Evolutionary conservation across 2,329 filamentous ascomycete genomes (phyloP).

Genomic region (Pestalotiopsis fici): DNA sequence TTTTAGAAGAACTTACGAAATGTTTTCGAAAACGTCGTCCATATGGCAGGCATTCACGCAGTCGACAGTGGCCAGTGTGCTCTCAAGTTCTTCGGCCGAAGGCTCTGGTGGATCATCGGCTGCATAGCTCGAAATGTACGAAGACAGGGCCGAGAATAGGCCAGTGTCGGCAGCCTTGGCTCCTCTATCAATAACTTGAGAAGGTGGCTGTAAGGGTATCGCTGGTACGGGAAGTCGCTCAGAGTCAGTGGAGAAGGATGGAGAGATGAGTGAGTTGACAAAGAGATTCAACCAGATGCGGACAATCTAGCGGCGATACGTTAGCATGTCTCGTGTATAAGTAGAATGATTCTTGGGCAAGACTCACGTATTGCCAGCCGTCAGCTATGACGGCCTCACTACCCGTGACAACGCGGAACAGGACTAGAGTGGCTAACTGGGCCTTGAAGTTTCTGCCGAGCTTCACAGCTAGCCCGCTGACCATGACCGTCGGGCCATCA

Average conservation of each 20-base stretch:
- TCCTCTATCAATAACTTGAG: conserved; percentile 88
- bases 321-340: conserved; percentile 34
- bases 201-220: conserved; percentile 88
- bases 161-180: conserved; percentile 77
- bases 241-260: conserved; percentile 68
- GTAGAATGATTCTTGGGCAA: neutral
- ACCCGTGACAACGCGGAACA: conserved; percentile 88
- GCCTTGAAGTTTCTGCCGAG: conserved; percentile 93
- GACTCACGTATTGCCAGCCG: conserved; percentile 76
- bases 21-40: conserved; percentile 78
- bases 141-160: conserved; percentile 91
- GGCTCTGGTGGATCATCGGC: conserved; percentile 97
- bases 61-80: conserved; percentile 90
- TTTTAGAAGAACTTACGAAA: conserved; percentile 59
- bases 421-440: conserved; percentile 89
- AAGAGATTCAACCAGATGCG: conserved; percentile 96
- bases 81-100: conserved; percentile 95
- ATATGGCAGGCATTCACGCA: conserved; percentile 91
- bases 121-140: conserved; percentile 97
- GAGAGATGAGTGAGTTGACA: conserved; percentile 87
- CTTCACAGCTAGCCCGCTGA: conserved; percentile 94
- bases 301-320: conserved; percentile 62
- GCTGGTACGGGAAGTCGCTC: conserved; percentile 70
- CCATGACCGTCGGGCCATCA: conserved; percentile 81
- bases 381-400: conserved; percentile 76